Evolutionary conservation across 2,329 filamentous ascomycete species (phyloP), one percentile per base, ranked within the genome.

Genomic region (Phialophora expanda): DNA sequence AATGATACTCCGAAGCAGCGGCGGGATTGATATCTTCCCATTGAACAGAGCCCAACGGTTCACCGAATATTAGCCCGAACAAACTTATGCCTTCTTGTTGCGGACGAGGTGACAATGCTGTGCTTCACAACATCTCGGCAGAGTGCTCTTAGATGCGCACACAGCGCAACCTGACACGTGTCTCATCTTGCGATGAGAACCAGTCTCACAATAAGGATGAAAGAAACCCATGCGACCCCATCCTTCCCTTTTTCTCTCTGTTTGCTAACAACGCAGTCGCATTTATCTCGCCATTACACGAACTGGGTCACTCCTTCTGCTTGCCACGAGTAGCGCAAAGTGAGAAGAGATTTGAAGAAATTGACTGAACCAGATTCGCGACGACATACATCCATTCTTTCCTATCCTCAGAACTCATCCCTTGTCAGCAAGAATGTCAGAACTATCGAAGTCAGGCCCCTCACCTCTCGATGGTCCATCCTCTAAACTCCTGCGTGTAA

Each of bases 401-500:
- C 6, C 53, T 26, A 51, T 51, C n/a, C 24, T 11, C 26, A 30
- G 8, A n/a, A 28, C 7, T 20, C 24, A 32, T 55, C 28, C 26
- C 2, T 32, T 55, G 34, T n/a, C 28, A 20, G n/a, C 28, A 20
- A 41, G 17, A 20, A 61, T 61, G 58, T 24, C 30, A 4, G 9
- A 55, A 34, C 28, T 28, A 1, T 55, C 46, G 46, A 61, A 61
- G 20, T 14, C 28, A 28, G 11, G 12, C 24, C 30, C 30, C 44
- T 26, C 30, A 2, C 9, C 53, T 28, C 24, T 28, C 53, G 26
- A 34, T 4, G 22, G n/a, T 48, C 12, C 22, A 32, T 38, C 58
- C 57, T 69, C 66, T 11, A 56, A 56, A 20, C 83, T 91, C 53
- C 75, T 87, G 28, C 81, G 77, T 59, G 85, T 86, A 34, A 90